Conservation (phyloP, 2,329 filamentous ascomycete genomes). For the Ophiocordyceps camponoti-saundersi region DNA sequence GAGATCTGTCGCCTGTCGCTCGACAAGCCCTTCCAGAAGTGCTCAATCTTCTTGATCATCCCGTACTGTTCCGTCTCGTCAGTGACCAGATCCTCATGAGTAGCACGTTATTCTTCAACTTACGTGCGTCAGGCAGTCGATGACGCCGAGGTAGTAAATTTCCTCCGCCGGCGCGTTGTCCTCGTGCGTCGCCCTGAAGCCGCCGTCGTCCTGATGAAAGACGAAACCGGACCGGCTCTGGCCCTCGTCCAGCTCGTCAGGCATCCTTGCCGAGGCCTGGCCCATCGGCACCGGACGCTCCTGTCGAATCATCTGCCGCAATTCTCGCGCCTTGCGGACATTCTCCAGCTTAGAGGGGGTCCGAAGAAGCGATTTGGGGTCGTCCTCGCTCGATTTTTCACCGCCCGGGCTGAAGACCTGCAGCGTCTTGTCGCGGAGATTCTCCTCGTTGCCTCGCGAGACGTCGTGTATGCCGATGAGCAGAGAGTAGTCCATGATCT, state of each 20-base stretch:
- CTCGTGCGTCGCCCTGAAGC: slow-evolving; percentile 83
- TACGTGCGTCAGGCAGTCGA: slow-evolving; percentile 94
- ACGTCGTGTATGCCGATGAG: slow-evolving; percentile 89
- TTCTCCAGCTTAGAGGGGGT: slow-evolving; percentile 91
- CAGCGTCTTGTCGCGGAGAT: slow-evolving; percentile 73
- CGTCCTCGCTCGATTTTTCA: slow-evolving; percentile 38
- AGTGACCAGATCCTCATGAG: slow-evolving; percentile 7
- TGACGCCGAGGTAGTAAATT: slow-evolving; percentile 96
- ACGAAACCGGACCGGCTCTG: slow-evolving; percentile 54
- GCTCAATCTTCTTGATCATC: slow-evolving; percentile 82
- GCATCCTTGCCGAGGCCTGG: slow-evolving; percentile 69
- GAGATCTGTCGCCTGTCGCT: slow-evolving; percentile 78
- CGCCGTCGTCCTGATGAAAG: slow-evolving; percentile 89
- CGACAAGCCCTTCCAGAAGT: slow-evolving; percentile 91
- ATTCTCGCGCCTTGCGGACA: slow-evolving; percentile 74
- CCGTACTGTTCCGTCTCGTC: slow-evolving; percentile 50
- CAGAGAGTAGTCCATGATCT: slow-evolving; percentile 98
- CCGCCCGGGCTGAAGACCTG: slow-evolving; percentile 88
- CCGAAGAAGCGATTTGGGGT: slow-evolving; percentile 53
- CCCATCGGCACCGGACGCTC: slow-evolving; percentile 91
- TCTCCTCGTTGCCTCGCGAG: slow-evolving; percentile 83
- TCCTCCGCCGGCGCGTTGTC: slow-evolving; percentile 72
- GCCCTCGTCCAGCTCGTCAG: slow-evolving; percentile 67
- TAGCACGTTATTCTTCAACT: slow-evolving; percentile 22
- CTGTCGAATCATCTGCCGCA: slow-evolving; percentile 80